Conservation (phyloP, 1,284 basidiomycete genomes). For the Cryptococcus sp. region DNA sequence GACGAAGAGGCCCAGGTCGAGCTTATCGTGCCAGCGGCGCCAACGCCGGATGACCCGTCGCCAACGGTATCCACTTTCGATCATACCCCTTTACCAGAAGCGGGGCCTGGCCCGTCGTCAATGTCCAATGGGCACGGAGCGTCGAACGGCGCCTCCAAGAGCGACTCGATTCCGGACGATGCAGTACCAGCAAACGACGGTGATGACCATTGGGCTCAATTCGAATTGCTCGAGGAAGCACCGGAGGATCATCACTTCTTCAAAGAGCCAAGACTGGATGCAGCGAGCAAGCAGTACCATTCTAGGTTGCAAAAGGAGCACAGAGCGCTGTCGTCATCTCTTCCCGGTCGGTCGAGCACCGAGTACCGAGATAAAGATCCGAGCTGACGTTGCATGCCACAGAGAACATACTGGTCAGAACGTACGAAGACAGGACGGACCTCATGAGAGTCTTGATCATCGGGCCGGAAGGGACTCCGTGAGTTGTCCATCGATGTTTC, state of each 20-base stretch:
- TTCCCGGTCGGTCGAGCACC: conserved; percentile 66
- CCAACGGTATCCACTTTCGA: not conserved
- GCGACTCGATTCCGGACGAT: not conserved
- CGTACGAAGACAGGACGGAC: conserved; percentile 74
- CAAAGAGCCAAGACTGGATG: conserved; percentile 56
- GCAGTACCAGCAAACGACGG: conserved; percentile 6
- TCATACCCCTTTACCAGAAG: not conserved
- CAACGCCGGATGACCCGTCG: not conserved
- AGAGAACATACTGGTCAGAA: conserved; percentile 59
- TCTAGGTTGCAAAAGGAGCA: conserved; percentile 79
- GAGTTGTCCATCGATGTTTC: conserved; percentile 15
- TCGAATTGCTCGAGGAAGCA: conserved; percentile 71
- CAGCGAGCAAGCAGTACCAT: conserved; percentile 72
- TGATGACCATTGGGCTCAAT: conserved; percentile 65
- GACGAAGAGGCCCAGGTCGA: conserved; percentile 6
- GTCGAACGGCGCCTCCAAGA: not conserved
- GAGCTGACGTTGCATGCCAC: conserved; percentile 34
- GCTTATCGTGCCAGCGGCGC: not conserved
- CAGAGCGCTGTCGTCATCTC: conserved; percentile 70
- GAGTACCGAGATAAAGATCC: not conserved
- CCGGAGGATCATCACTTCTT: conserved; percentile 80
- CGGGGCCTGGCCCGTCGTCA: not conserved
- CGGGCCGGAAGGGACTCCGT: conserved; percentile 87
- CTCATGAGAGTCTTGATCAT: conserved; percentile 85
- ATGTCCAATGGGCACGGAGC: not conserved